phyloP scores from a whole-genome alignment of 441 rosid genomes.

The Pelargonium cotyledonis region DNA sequence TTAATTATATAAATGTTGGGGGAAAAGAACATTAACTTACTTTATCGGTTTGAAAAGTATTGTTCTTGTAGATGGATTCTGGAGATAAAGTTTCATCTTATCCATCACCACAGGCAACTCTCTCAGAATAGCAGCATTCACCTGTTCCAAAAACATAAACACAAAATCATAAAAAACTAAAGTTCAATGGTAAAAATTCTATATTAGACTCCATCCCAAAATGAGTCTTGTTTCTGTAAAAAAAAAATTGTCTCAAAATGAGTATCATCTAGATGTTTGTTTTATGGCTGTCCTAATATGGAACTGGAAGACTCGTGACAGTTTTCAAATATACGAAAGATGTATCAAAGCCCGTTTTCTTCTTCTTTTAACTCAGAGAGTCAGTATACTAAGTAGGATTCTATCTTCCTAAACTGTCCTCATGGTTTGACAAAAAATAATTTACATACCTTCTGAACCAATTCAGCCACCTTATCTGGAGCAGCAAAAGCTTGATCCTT shows the following conservation, averaged over 20 bases:
- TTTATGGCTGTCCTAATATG: not conserved
- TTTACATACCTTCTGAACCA: constrained; percentile 74
- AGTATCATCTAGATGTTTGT: not conserved
- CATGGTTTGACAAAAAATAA: not conserved
- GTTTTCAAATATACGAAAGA: not conserved
- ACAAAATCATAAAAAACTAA: not conserved
- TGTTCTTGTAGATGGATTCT: constrained; percentile 72
- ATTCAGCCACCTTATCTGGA: constrained; percentile 91
- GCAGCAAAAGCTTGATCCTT: constrained; percentile 94
- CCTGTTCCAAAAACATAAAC: constrained; percentile 42
- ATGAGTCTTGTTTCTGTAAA: too few relatives aligned
- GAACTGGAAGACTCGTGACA: not conserved
- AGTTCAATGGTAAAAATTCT: not conserved
- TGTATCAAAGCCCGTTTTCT: not conserved
- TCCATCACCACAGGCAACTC: constrained; percentile 67
- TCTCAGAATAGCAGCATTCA: constrained; percentile 61
- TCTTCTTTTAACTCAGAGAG: not conserved
- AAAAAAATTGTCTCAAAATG: too few relatives aligned
- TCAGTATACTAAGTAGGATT: not conserved
- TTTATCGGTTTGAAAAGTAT: constrained; percentile 91
- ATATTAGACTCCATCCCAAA: not conserved
- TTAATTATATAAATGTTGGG: not conserved
- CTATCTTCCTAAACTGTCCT: not conserved
- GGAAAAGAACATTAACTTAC: constrained; percentile 35
- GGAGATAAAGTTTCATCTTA: constrained; percentile 90